These are phyloP conservation scores for Candida corydali DNA, from an alignment of 805 yeast species.

Conservation along the genomic window DNA sequence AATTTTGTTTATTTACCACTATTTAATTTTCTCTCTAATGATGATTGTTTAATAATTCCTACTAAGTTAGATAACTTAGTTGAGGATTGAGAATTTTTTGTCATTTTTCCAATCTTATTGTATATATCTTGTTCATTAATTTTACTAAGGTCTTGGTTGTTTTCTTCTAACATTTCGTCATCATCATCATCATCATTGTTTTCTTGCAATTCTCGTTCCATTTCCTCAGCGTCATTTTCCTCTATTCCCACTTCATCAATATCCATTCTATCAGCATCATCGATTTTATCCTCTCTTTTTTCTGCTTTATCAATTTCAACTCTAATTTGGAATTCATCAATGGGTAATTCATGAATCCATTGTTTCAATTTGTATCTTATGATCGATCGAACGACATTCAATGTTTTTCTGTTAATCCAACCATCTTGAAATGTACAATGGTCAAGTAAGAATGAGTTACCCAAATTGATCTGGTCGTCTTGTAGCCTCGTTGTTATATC, in stretches of 20 bases:
- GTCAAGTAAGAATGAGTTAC: constrained; percentile 30
- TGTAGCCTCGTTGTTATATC: constrained; percentile 47
- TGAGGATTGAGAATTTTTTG: constrained; percentile 29
- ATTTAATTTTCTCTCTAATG: constrained; percentile 4
- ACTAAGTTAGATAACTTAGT: constrained; percentile 24
- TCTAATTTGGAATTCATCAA: constrained; percentile 39
- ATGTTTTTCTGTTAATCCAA: constrained; percentile 66
- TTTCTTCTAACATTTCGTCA: constrained; percentile 1
- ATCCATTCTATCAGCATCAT: constrained; percentile 16
- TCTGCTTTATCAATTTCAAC: constrained; percentile 23
- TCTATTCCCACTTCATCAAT: constrained; percentile 19
- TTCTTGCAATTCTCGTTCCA: constrained; percentile 18
- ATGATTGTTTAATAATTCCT: constrained; percentile 38
- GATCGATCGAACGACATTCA: constrained; percentile 63
- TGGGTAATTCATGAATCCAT: constrained; percentile 47
- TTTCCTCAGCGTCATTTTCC: constrained; percentile 22
- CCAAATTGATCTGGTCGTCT: constrained; percentile 24
- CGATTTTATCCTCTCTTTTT: constrained; percentile 11
- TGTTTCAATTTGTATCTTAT: constrained; percentile 69
- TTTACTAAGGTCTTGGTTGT: not conserved
- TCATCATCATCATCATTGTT: constrained; percentile 8
- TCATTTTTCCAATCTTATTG: constrained; percentile 28
- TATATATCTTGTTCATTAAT: constrained; percentile 22
- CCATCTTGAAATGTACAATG: constrained; percentile 60
- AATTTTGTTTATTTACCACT: not conserved